Evolutionary conservation across 192 early-diverging fungal genomes (phyloP), one percentile per base, ranked within the genome.

Genomic region (Cetraspora pellucida): DNA sequence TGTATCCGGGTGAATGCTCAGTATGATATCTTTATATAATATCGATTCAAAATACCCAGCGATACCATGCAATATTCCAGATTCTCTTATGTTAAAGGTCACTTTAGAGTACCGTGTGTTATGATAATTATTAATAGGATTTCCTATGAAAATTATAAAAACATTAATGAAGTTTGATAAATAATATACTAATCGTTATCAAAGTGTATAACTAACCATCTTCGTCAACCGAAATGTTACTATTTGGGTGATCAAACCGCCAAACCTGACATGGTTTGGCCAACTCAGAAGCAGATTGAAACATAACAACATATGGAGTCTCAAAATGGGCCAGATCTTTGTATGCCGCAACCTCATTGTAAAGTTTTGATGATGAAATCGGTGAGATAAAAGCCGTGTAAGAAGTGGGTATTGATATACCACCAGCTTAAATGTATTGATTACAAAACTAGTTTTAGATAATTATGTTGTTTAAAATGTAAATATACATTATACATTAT

Each of bases 251-350:
- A 23, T 84, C 72, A 81, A 97, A 98, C 13, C 76, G 77, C 96
- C 96, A 98, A 55, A 95, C 81, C 25, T 85, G 72, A 80, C 92
- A 80, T 9, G 94, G 88, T n/a, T 86, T 80, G 2, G 90, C 90
- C 44, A 97, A 79, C 45, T 91, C 79, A 23, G 85, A 79, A 9
- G 91, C 90, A 19, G 91, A 87, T 55, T 94, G 90, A 79, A 99
- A 93, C 85, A 96, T 96, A 47, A 98, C 98, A n/a, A 99, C 96
- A 80, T 96, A 99, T 0, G 96, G 95, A 19, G 96, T 98, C 80
- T 99, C 96, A 49, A 93, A 85, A 64, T 91, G 88, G 11, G 76
- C 81, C 10, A 84, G 43, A 69, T 90, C 93, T 65, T 92, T 91
- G 74, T 89, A 89, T 6, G 88, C 82, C 0, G 87, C 78, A 8